A percentile compares a stretch with the other conserved stretches of the same genome.
Conservation (phyloP, 192 early-diverging fungal genomes). For the Backusella macrospora region DNA sequence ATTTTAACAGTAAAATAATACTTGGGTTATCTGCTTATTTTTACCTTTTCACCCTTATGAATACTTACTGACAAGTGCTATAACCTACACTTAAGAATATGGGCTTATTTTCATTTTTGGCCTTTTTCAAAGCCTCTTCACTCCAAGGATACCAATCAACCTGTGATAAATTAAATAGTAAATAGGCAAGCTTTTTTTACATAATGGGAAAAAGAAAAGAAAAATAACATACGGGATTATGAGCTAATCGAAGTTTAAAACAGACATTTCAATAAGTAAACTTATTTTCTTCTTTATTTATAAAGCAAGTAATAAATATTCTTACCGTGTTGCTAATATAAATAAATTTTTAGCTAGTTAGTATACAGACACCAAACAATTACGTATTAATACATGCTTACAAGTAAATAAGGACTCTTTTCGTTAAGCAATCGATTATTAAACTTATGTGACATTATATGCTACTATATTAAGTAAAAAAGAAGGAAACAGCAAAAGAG, state of each 20-base stretch:
- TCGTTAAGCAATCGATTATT: constrained; percentile 57
- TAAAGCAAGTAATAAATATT: not conserved
- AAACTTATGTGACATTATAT: constrained; percentile 20
- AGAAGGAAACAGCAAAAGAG: not conserved
- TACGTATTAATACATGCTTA: constrained; percentile 24
- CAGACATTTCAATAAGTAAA: not conserved
- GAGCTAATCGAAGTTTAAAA: constrained; percentile 24
- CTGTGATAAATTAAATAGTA: not conserved
- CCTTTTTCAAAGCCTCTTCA: constrained; percentile 60
- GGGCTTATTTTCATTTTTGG: constrained; percentile 55
- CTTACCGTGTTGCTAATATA: constrained; percentile 44
- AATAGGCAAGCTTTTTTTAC: not conserved
- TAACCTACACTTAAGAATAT: constrained; percentile 71
- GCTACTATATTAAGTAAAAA: constrained; percentile 10
- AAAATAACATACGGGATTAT: constrained; percentile 49
- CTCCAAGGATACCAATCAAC: constrained; percentile 74
- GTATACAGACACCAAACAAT: not conserved
- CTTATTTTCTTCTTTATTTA: not conserved
- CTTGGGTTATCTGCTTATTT: not conserved
- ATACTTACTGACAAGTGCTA: constrained; percentile 62
- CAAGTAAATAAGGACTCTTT: constrained; percentile 62
- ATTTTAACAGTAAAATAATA: not conserved
- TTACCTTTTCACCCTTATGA: not conserved
- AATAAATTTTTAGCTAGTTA: not conserved
- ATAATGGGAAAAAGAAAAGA: no score